Evolutionary conservation across 257 asterid species (phyloP), one percentile per base, ranked within the genome.

Genomic region (Jacaranda copaia): DNA sequence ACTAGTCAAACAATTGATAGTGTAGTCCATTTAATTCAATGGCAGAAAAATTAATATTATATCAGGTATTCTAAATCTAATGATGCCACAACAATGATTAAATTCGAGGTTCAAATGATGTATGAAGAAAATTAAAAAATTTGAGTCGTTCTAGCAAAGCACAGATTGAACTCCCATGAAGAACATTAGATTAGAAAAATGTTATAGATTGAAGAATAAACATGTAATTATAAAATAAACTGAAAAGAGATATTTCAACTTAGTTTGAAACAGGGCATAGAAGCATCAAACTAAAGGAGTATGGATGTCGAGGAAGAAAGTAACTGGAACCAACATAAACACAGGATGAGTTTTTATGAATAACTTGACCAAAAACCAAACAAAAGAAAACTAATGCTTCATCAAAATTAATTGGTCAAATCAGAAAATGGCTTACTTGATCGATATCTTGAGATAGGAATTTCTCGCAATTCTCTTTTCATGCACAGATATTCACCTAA

Each of bases 401-500:
- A 63, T 58, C 20, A 35, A 68, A 72, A 65, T 51, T 66, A 69
- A 45, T n/a, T 32, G 10, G 48, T 55, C 49, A 52, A 63, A 61
- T 46, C 14, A 39, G 49, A 71, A 62, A 79, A 71, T 59, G 61
- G 83, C 98, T 84, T 93, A 93, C 98, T 86, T 84, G 97, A 86
- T 35, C 97, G 96, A 62, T 79, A 84, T 89, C 92, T 91, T 57
- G 96, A 38, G 79, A 91, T 89, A 20, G 97, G 98, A 78, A 93
- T 93, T 81, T 93, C 97, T 9, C 80, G 91, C 89, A 88, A 68
- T 89, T 93, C 98, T 51, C 89, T 91, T 83, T 13, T 93, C 90
- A 87, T 86, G 87, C 97, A 93, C 76, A 93, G 81, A 84, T 84
- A 87, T 89, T 93, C 97, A 78, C 98, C 94, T 77, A 93, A 81